Base-by-base conservation (phyloP, 2,329 filamentous ascomycete species). In the Alternaria ventricosa region DNA sequence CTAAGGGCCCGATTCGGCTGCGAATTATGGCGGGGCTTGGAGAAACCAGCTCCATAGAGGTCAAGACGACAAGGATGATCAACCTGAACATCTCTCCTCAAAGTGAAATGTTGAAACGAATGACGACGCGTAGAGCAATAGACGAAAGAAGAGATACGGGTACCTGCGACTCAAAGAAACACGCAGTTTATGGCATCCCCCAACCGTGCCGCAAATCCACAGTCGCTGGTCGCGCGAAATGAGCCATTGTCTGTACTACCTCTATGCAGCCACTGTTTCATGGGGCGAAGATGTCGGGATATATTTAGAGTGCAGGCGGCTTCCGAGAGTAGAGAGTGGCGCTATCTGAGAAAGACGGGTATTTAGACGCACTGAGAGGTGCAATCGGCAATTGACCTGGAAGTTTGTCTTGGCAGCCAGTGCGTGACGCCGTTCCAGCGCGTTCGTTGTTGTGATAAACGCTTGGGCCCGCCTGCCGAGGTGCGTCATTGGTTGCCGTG, bases 181-280 rank as follows among this genome's bases (percentile, higher is more conserved):
- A 41, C 28, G 44, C 25, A 59, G 33, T 51, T 63, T 55, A 47
- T 60, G 41, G 43, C 30, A 43, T 30, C 13, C 15, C 55, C 23
- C 49, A 15, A 56, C 55, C 45, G 36, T 12, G 50, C 54, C 55
- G 57, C 64, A 64, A 50, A 50, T 44, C 45, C 23, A 30, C 45
- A 23, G 44, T 27, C 4, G 18, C 18, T 18, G 15, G 7, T 6
- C 30, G 8, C 23, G 13, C 28, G 30, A 22, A 13, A 15, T 23
- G 10, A 9, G 12, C 44, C 2, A 49, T 50, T 10, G 11, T 20
- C n/a, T 50, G n/a, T 20, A 45, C 43, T 45, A 20, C 43, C 22
- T 45, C 10, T 45, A 45, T 22, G 43, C 43, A 45, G 43, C 43
- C 43, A 45, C 43, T 20, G 43, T 45, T 45, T 45, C 43, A 45